These are phyloP conservation scores for Diutina pseudorugosa DNA, from an alignment of 1,139 yeast species.

Conservation along the genomic window DNA sequence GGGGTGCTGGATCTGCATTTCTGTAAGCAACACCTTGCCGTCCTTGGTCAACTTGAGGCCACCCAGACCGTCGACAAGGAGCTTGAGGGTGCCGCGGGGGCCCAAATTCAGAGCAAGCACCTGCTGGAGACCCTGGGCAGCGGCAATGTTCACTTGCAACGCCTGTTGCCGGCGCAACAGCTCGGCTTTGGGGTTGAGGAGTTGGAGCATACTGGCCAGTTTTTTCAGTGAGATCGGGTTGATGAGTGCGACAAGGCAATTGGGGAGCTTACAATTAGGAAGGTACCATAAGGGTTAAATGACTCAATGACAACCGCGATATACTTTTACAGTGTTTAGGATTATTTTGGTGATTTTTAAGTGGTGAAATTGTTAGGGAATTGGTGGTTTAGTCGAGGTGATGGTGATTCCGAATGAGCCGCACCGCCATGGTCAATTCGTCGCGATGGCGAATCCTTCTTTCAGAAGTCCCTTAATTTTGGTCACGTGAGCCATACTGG, in stretches of 20 bases:
- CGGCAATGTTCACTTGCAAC: constrained; percentile 83
- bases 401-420: not conserved
- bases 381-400: too few relatives aligned
- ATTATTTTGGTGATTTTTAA: too few relatives aligned
- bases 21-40: constrained; percentile 86
- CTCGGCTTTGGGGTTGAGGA: constrained; percentile 94
- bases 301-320: too few relatives aligned
- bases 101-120: constrained; percentile 88
- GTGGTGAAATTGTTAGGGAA: too few relatives aligned
- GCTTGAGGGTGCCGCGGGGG: constrained; percentile 93
- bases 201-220: constrained; percentile 44
- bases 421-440: too few relatives aligned
- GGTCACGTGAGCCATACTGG: too few relatives aligned
- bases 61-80: constrained; percentile 96
- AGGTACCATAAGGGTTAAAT: too few relatives aligned
- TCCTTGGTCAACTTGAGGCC: constrained; percentile 91
- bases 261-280: too few relatives aligned
- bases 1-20: constrained; percentile 99
- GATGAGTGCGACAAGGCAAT: constrained; percentile 1
- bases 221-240: not conserved
- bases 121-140: constrained; percentile 93
- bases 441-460: too few relatives aligned
- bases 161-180: constrained; percentile 91
- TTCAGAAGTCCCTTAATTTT: too few relatives aligned
- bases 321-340: too few relatives aligned